Evolutionary conservation across 2,329 filamentous ascomycete genomes (phyloP), one percentile per base, ranked within the genome.

Genomic region (Fusarium verticillioides): DNA sequence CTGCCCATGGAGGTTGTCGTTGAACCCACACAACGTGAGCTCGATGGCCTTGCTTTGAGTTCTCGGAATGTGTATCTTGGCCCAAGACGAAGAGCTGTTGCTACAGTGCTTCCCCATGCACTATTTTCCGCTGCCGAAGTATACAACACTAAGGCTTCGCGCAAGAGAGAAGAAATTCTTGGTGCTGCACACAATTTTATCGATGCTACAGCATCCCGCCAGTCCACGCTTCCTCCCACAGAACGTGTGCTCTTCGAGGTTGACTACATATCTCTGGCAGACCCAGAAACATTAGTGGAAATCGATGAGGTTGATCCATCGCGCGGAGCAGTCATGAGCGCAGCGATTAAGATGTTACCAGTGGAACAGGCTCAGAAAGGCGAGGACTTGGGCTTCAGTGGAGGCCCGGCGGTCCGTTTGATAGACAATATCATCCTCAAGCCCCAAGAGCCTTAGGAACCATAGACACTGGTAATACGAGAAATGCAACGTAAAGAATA

Each of bases 1-100:
- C 82, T 98, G 44, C 90, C 93, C 43, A 93, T 90, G 7, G 85
- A 93, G 28, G 90, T 98, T 13, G 87, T 91, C 37, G 87, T 98
- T 60, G 90, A 92, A 10, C 86, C 90, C 2, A 99, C 96, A 0
- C 86, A 90, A 65, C 88, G 96, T 57, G 95, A 97, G 70, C 60
- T 79, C 4, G 95, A 97, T 81, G 96, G 96, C 2, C 84, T 99
- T 68, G 96, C 96, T 5, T 88, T 98, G 82, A 98, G 95, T 80
- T 97, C 94, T 39, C 88, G 96, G 61, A 99, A 99, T 81, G 94
- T 97, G 12, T 98, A 98, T 81, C 89, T 99, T 7, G 96, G 96
- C 4, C 82, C 88, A 23, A 87, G 95, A 54, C 87, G 96, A 72
- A 89, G 95, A 32, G 85, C 84, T 7, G 89, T 93, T 18, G 95